A percentile compares a stretch with the other conserved stretches of the same genome.
Conservation (phyloP, 2,329 filamentous ascomycete genomes). For the Paracoccidioides lutzii region DNA sequence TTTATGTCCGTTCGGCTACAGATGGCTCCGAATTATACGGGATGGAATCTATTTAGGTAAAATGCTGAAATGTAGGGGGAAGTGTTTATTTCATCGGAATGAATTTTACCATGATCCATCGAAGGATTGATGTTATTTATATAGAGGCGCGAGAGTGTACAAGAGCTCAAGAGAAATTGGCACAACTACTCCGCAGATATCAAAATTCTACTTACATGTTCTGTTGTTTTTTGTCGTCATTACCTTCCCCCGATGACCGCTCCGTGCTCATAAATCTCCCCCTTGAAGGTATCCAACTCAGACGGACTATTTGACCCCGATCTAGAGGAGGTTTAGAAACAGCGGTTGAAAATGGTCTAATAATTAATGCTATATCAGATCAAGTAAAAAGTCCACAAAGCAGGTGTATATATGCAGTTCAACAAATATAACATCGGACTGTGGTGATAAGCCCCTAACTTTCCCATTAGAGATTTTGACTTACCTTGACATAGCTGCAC, state of each 20-base stretch:
- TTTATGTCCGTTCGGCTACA: not conserved
- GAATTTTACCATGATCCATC: not conserved
- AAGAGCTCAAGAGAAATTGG: too few species aligned
- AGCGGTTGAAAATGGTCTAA: not conserved
- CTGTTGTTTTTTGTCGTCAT: not conserved
- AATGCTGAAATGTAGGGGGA: too few species aligned
- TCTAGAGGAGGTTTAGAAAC: not conserved
- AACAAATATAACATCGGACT: not conserved
- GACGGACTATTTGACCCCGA: not conserved
- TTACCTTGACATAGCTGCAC: not conserved
- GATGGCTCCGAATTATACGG: not conserved
- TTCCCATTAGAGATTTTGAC: not conserved
- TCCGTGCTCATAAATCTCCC: constrained; percentile 5
- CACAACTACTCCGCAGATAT: not conserved
- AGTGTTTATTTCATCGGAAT: too few species aligned
- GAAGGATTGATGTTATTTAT: not conserved
- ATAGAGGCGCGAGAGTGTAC: too few species aligned
- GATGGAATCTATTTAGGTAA: too few species aligned
- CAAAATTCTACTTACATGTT: constrained; percentile 2
- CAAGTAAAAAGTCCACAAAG: not conserved
- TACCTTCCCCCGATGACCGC: not conserved
- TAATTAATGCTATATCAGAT: not conserved
- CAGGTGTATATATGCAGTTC: too few species aligned
- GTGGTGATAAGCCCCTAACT: not conserved
- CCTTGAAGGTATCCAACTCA: not conserved